Conservation (phyloP, 768 basidiomycete species). For the Psilocybe subaeruginosa region DNA sequence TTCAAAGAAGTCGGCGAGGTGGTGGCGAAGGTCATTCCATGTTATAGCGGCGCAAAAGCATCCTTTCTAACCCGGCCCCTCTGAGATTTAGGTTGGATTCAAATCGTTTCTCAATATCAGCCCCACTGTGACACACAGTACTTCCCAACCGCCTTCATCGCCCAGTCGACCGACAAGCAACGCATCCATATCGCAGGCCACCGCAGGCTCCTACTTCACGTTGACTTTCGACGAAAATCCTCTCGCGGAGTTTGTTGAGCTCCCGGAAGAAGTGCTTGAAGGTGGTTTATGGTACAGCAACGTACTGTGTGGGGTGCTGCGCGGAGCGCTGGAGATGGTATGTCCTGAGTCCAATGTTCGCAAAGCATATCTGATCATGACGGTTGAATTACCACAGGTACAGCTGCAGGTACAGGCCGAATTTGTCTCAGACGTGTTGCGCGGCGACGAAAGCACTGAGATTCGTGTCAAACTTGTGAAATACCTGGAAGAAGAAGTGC, state of each 20-base stretch:
- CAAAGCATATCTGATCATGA: background rate
- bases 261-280: conserved; percentile 91
- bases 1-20: conserved; percentile 96
- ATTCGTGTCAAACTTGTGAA: conserved; percentile 89
- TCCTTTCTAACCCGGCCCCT: background rate
- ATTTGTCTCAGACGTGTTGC: conserved; percentile 87
- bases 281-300: conserved; percentile 98
- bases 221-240: conserved; percentile 96
- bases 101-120: conserved; percentile 96
- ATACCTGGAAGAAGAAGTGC: conserved; percentile 95
- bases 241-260: conserved; percentile 93
- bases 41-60: background rate
- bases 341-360: conserved; percentile 17
- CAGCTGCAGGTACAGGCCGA: conserved; percentile 94
- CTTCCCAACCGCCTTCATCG: conserved; percentile 46
- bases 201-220: conserved; percentile 67
- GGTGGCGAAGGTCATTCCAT: conserved; percentile 76
- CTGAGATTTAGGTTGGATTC: conserved; percentile 80
- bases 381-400: conserved; percentile 52
- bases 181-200: conserved; percentile 41
- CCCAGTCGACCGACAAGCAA: conserved; percentile 27
- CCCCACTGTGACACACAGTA: conserved; percentile 76
- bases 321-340: conserved; percentile 97
- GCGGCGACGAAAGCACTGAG: conserved; percentile 94
- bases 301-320: conserved; percentile 89